Evolutionary conservation across 2,329 filamentous ascomycete species (phyloP).

Genomic region (Whalleya microplaca): DNA sequence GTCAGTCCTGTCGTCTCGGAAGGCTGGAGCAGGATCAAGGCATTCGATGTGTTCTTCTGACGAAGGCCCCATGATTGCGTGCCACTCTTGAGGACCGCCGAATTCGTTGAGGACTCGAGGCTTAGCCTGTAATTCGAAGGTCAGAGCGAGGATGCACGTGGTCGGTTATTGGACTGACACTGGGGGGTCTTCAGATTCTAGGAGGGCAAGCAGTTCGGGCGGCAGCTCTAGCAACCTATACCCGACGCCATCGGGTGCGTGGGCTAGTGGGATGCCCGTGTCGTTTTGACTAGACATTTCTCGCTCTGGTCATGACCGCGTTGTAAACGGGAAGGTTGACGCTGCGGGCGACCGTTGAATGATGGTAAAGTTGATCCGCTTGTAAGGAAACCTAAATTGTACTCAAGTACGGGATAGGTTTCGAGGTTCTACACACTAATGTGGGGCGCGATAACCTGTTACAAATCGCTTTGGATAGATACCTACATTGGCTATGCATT

Average conservation of each 20-base stretch:
- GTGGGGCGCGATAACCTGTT: too few species aligned
- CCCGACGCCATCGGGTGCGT: slow-evolving; percentile 51
- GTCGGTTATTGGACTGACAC: slow-evolving; percentile 45
- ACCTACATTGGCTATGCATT: not conserved
- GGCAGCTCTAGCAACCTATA: slow-evolving; percentile 68
- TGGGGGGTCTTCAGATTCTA: slow-evolving; percentile 58
- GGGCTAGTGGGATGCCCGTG: slow-evolving; percentile 53
- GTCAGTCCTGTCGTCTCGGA: slow-evolving; percentile 19
- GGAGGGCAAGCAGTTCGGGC: slow-evolving; percentile 57
- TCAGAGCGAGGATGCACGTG: slow-evolving; percentile 1
- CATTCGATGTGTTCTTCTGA: slow-evolving; percentile 71
- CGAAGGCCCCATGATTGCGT: slow-evolving; percentile 60
- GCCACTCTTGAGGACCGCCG: slow-evolving; percentile 56
- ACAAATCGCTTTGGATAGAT: not conserved
- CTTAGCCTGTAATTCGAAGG: slow-evolving; percentile 45
- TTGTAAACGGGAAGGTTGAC: not conserved
- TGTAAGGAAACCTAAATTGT: not conserved
- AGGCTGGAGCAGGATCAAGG: slow-evolving; percentile 58
- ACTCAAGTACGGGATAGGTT: too few species aligned
- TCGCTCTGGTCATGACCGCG: not conserved
- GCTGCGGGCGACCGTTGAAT: not conserved
- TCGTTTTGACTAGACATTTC: slow-evolving; percentile 50
- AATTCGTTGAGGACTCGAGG: slow-evolving; percentile 53
- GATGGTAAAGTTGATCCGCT: not conserved
- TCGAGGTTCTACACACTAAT: too few species aligned